Percentiles rank a stretch among this genome's conserved stretches.
Evolutionary conservation across 2,329 filamentous ascomycete genomes (phyloP).

Genomic region (Diaporthe amygdali): DNA sequence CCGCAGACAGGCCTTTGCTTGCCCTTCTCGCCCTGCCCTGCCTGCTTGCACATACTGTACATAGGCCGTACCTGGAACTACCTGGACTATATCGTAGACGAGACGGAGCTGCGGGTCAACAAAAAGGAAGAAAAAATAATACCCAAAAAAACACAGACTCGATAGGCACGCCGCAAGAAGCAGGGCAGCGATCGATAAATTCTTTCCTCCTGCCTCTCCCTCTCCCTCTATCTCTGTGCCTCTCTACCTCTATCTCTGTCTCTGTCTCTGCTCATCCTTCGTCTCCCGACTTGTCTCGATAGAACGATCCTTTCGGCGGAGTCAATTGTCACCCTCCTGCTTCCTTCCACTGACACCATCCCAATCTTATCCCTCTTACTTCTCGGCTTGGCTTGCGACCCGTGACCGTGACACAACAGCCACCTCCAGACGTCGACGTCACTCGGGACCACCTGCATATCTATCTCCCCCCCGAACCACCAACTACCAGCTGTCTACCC

Average conservation of each 20-base stretch:
- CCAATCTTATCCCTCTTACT: neutral
- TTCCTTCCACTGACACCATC: neutral
- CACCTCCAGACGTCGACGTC: slow-evolving; percentile 5
- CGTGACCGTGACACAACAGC: slow-evolving; percentile 11
- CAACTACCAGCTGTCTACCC: neutral
- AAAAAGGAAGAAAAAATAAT: neutral
- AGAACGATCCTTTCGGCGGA: neutral
- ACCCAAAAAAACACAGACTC: neutral
- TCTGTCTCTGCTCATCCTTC: neutral
- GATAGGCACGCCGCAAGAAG: neutral
- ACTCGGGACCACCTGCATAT: slow-evolving; percentile 13
- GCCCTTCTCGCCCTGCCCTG: slow-evolving; percentile 2
- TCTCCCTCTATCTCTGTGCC: too few species aligned
- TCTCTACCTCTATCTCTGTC: neutral
- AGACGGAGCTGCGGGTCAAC: slow-evolving; percentile 13
- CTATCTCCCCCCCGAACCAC: neutral
- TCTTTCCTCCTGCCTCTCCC: neutral
- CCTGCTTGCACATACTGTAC: neutral
- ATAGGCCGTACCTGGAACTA: neutral
- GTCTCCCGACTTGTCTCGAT: neutral
- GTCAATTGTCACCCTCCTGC: neutral
- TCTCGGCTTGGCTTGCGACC: slow-evolving; percentile 5
- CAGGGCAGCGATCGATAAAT: neutral
- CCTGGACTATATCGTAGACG: neutral
- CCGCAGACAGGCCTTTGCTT: slow-evolving; percentile 13